Conservation (phyloP, 2,329 filamentous ascomycete genomes). For the Clarireedia hainanense region DNA sequence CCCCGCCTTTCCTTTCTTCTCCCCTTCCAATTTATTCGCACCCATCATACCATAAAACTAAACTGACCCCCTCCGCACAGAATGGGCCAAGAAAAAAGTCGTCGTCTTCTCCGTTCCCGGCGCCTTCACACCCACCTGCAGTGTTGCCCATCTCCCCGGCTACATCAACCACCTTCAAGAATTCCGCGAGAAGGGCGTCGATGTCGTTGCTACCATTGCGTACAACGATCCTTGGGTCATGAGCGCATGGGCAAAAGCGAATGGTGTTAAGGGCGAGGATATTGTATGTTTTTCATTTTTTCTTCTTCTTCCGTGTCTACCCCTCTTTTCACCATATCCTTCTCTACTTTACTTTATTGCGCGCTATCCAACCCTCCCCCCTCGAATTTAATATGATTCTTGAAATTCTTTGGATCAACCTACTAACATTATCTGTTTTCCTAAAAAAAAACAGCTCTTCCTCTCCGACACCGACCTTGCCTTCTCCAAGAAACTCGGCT, state of each 20-base stretch:
- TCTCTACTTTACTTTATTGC: too few species aligned
- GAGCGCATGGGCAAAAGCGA: constrained; percentile 66
- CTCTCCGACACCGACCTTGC: constrained; percentile 55
- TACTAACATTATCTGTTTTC: background rate
- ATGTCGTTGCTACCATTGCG: constrained; percentile 59
- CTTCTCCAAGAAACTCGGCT: constrained; percentile 59
- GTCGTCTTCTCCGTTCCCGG: constrained; percentile 62
- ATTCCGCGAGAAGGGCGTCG: constrained; percentile 58
- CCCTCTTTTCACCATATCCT: too few species aligned
- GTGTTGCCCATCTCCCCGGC: constrained; percentile 58
- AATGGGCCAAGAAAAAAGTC: constrained; percentile 64
- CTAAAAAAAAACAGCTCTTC: constrained; percentile 45
- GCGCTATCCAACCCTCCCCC: background rate
- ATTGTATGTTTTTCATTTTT: constrained; percentile 40
- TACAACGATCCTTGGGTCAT: constrained; percentile 65
- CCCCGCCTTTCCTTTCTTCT: background rate
- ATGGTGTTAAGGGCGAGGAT: constrained; percentile 53
- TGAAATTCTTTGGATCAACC: too few species aligned
- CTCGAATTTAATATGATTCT: too few species aligned
- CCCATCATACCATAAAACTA: too few species aligned
- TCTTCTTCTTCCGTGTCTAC: background rate
- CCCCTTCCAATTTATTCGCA: background rate
- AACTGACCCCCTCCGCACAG: constrained; percentile 23
- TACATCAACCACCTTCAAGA: constrained; percentile 55
- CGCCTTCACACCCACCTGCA: constrained; percentile 64